Evolutionary conservation across 768 basidiomycete species (phyloP).

Genomic region (Melanogaster broomeanus): DNA sequence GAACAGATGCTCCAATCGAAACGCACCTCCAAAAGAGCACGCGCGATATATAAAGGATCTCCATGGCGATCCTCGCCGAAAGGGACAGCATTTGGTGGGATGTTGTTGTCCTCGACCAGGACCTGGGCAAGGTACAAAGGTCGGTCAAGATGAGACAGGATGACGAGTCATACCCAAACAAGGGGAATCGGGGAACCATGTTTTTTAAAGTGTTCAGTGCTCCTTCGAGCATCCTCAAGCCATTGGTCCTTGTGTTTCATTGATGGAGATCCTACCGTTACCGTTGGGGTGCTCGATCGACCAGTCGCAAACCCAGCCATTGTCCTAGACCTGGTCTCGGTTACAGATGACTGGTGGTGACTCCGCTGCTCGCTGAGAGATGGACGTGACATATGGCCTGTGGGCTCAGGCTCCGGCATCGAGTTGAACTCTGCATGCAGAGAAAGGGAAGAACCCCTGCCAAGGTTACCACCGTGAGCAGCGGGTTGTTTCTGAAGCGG

Average conservation of each 20-base stretch:
- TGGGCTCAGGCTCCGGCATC: not conserved
- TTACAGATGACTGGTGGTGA: constrained; percentile 3
- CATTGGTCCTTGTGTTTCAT: constrained; percentile 28
- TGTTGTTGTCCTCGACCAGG: constrained; percentile 30
- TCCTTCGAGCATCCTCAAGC: constrained; percentile 30
- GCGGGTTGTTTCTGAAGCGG: constrained; percentile 2
- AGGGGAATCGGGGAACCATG: constrained; percentile 31
- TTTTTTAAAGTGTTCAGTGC: constrained; percentile 28
- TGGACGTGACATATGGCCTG: not conserved
- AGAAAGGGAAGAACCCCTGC: constrained; percentile 14
- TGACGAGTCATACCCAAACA: constrained; percentile 27
- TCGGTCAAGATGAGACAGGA: not conserved
- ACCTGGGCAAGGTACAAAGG: constrained; percentile 13
- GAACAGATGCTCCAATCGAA: not conserved
- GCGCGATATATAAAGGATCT: constrained; percentile 28
- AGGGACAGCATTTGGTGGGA: constrained; percentile 36
- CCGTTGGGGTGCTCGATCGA: constrained; percentile 15
- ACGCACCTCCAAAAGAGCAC: constrained; percentile 27
- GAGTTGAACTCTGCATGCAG: constrained; percentile 7
- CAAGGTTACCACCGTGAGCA: not conserved
- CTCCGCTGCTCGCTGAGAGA: not conserved
- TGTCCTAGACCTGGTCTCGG: constrained; percentile 18
- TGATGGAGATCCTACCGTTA: constrained; percentile 10
- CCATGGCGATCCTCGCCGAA: constrained; percentile 34
- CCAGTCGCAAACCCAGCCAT: constrained; percentile 12